Base-by-base conservation (phyloP, 164 flowering plant species). In the Liriodendron chinense region DNA sequence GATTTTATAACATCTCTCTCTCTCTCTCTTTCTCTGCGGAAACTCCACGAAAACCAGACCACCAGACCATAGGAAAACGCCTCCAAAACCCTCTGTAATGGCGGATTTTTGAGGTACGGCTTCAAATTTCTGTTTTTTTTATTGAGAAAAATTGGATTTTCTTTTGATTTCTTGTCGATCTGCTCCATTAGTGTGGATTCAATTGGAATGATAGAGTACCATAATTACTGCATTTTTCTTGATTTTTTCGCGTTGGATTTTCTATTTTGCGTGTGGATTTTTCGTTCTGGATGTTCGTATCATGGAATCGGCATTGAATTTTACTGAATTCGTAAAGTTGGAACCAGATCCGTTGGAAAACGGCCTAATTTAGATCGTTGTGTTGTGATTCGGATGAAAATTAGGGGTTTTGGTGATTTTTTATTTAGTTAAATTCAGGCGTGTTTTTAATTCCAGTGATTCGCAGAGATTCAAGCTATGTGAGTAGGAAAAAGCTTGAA, bases 41-140 rank as follows among this genome's bases (percentile, higher is more conserved):
- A 64, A 49, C 43, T 67, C 16, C 34, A 26, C 9, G 12, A 8
- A 62, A 62, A 69, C 66, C 65, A 73, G 63, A 53, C 66, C 25
- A 69, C 66, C 59, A 71, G 63, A 53, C 66, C 25, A 22, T 16
- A 34, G 25, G 25, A n/a, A 24, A 69, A 47, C 43, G 13, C 73
- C 71, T 72, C 67, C 61, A 75, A 75, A 24, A 72, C 68, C 73
- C 68, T 79, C 76, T 72, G 57, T 71, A 74, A 78, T 80, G 83
- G 81, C 69, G 71, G 78, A 71, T 80, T 77, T 68, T 28, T 82
- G 50, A 84, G 85, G 85, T 82, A 76, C 25, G 64, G 20, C 69
- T 25, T 56, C 2, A 16, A 13, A 1, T 7, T 59, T 25, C 16
- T 53, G 16, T 53, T 8, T 53, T 13, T 53, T 16, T 7, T n/a